Conservation (phyloP, 805 yeast species). For the Blastobotrys muscicola region DNA sequence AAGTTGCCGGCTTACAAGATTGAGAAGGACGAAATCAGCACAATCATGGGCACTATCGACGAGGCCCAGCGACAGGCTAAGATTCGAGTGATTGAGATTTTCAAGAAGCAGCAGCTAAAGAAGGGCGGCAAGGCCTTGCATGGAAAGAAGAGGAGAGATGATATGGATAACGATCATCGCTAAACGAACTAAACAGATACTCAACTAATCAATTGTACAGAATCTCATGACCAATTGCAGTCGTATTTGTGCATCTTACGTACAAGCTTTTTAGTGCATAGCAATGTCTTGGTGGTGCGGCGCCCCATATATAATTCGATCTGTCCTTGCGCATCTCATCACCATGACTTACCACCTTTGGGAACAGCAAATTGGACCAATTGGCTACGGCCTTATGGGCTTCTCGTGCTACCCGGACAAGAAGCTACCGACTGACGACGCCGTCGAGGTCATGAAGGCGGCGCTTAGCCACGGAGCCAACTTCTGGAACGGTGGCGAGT, state of each 20-base stretch:
- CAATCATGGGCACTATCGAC: constrained; percentile 79
- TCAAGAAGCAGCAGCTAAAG: constrained; percentile 33
- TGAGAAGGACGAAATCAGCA: constrained; percentile 55
- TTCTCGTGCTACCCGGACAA: constrained; percentile 54
- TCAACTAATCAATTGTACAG: too few species aligned
- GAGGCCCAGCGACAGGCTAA: constrained; percentile 88
- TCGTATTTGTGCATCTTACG: too few species aligned
- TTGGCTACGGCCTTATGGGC: constrained; percentile 76
- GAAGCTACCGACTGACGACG: constrained; percentile 45
- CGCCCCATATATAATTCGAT: too few species aligned
- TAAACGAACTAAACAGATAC: too few species aligned
- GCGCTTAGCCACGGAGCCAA: constrained; percentile 42
- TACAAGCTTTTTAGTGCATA: too few species aligned
- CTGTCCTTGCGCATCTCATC: too few species aligned
- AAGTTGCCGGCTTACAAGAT: constrained; percentile 64
- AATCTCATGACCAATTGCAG: too few species aligned
- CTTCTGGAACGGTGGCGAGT: constrained; percentile 67
- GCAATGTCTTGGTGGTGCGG: too few species aligned
- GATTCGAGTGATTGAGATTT: constrained; percentile 62
- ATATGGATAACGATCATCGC: not conserved
- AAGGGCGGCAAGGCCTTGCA: not conserved
- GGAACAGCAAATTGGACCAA: constrained; percentile 8
- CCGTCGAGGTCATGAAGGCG: constrained; percentile 44
- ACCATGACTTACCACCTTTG: too few species aligned
- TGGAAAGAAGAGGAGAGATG: not conserved